phyloP scores from a whole-genome alignment of 345 rosid genomes.

The Gossypium arboreum region DNA sequence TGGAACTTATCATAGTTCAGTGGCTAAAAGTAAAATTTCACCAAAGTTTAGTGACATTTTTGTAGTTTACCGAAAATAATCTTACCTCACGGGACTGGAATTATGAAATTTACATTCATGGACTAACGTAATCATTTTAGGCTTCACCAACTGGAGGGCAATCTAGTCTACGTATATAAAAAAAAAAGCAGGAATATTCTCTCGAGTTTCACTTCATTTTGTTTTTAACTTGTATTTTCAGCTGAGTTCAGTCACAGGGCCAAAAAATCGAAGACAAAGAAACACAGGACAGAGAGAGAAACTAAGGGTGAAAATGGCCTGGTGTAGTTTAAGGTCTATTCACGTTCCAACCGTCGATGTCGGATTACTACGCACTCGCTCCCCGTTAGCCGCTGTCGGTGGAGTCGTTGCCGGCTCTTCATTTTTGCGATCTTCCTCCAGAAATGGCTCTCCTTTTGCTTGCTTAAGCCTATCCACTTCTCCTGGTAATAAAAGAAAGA shows the following conservation, averaged over 20 bases:
- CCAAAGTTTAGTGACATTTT: no score
- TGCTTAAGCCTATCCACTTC: constrained; percentile 36
- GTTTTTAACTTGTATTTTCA: neutral
- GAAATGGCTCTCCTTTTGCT: constrained; percentile 39
- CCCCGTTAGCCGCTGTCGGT: constrained; percentile 28
- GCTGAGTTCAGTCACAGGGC: neutral
- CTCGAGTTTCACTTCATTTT: neutral
- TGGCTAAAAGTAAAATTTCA: no score
- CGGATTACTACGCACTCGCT: constrained; percentile 25
- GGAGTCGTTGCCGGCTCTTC: constrained; percentile 28
- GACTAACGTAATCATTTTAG: neutral
- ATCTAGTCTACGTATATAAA: neutral
- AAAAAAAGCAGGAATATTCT: neutral
- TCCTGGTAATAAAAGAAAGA: constrained; percentile 30
- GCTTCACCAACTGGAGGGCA: constrained; percentile 1
- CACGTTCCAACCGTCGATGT: constrained; percentile 32
- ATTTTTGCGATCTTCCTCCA: constrained; percentile 31
- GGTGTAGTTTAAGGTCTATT: constrained; percentile 38
- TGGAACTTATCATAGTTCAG: no score
- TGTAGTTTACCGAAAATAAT: neutral
- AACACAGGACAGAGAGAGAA: neutral
- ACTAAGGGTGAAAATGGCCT: constrained; percentile 28
- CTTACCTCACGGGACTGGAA: neutral
- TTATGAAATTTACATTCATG: neutral
- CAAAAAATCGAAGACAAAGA: neutral